Percentiles rank a stretch among this genome's conserved stretches.
phyloP scores from a whole-genome alignment of 441 rosid genomes.

The Mallotus japonicus region DNA sequence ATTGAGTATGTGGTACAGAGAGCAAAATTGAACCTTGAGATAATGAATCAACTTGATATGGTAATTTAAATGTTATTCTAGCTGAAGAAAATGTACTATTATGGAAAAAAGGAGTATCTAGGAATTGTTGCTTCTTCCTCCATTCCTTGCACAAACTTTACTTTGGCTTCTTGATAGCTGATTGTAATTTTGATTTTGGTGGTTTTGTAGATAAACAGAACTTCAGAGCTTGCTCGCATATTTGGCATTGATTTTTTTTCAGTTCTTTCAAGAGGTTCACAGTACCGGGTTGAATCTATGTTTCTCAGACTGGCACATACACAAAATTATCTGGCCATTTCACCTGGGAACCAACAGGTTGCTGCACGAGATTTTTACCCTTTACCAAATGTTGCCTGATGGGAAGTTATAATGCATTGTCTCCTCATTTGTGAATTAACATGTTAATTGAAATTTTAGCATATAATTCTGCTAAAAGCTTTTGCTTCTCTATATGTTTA shows the following conservation, averaged over 20 bases:
- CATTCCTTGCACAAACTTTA: not conserved
- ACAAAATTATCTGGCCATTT: constrained; percentile 92
- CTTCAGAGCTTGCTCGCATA: constrained; percentile 98
- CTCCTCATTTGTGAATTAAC: not conserved
- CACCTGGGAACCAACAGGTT: constrained; percentile 97
- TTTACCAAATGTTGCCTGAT: not conserved
- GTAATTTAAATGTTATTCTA: constrained; percentile 28
- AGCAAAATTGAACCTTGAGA: constrained; percentile 78
- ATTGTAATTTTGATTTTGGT: constrained; percentile 20
- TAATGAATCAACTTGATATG: constrained; percentile 89
- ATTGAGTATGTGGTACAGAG: constrained; percentile 69
- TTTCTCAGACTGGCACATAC: constrained; percentile 91
- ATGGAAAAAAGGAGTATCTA: not conserved
- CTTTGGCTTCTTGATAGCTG: not conserved
- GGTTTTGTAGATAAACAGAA: constrained; percentile 85
- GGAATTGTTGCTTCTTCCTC: not conserved
- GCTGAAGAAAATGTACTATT: not conserved
- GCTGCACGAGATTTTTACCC: constrained; percentile 9
- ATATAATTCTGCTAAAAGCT: not conserved
- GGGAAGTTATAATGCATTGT: not conserved
- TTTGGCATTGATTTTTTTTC: constrained; percentile 98
- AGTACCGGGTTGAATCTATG: constrained; percentile 99
- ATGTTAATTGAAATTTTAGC: not conserved
- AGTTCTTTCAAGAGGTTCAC: constrained; percentile 98
- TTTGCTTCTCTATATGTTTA: not conserved